phyloP scores from a whole-genome alignment of 1,284 basidiomycete genomes.

The Porogramme epimiltina region DNA sequence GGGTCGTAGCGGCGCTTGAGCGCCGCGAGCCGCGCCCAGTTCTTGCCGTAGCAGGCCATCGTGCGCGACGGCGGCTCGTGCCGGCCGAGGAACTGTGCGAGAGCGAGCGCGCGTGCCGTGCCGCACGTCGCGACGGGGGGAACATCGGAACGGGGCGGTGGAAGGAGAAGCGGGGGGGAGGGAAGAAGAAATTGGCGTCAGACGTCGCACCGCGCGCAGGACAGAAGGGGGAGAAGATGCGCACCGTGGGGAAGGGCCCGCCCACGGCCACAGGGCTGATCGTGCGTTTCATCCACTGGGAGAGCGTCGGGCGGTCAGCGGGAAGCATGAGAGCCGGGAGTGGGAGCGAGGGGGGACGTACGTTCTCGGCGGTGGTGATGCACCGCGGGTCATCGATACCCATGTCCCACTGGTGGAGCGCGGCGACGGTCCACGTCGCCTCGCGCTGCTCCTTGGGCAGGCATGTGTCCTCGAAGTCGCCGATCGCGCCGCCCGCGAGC shows the following conservation, averaged over 20 bases:
- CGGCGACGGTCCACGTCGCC: constrained; percentile 83
- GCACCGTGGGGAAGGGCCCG: constrained; percentile 81
- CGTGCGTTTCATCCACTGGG: constrained; percentile 75
- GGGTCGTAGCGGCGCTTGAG: constrained; percentile 81
- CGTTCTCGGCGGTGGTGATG: constrained; percentile 78
- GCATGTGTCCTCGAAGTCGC: constrained; percentile 73
- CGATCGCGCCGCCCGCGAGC: constrained; percentile 80
- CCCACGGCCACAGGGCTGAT: constrained; percentile 71
- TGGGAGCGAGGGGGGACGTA: constrained; percentile 31
- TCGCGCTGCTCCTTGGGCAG: constrained; percentile 77
- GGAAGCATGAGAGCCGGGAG: background rate
- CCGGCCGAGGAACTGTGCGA: constrained; percentile 81
- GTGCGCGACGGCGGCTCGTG: constrained; percentile 63
- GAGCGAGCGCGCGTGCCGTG: background rate
- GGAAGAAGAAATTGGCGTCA: background rate
- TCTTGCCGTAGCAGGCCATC: constrained; percentile 70
- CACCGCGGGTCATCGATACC: constrained; percentile 78
- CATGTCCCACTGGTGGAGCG: constrained; percentile 91
- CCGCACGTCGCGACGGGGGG: no score
- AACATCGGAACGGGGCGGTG: background rate
- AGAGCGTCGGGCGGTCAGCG: background rate
- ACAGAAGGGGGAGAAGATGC: constrained; percentile 27
- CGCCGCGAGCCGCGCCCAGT: constrained; percentile 68
- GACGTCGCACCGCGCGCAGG: no score
- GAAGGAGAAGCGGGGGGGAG: background rate